Conservation (phyloP, 2,329 filamentous ascomycete genomes). For the Aspergillus neotritici region DNA sequence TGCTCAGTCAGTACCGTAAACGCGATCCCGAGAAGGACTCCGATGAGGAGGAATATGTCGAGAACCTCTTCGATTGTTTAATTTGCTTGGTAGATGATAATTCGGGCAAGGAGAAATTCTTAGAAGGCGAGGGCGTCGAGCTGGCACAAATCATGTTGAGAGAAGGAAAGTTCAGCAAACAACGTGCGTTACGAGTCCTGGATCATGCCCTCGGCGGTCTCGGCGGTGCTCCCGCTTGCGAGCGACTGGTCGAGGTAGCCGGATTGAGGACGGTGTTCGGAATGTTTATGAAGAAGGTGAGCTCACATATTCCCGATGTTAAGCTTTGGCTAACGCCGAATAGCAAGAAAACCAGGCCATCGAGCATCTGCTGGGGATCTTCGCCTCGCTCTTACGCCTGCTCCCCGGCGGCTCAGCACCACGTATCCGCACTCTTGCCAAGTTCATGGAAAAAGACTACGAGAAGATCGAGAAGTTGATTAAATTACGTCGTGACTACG, state of each 20-base stretch:
- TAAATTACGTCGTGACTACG: conserved; percentile 65
- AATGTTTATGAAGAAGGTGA: conserved; percentile 72
- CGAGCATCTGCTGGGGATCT: conserved; percentile 80
- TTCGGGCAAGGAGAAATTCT: conserved; percentile 70
- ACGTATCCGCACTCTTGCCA: conserved; percentile 79
- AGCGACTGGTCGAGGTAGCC: conserved; percentile 71
- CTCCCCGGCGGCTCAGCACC: conserved; percentile 71
- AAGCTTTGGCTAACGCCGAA: conserved; percentile 13
- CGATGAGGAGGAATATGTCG: conserved; percentile 90
- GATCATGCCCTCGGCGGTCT: conserved; percentile 69
- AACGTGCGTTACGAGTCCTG: conserved; percentile 69
- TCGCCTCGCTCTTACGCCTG: conserved; percentile 72
- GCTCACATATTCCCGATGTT: background rate
- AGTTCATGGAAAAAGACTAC: conserved; percentile 93
- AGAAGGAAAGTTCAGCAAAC: conserved; percentile 78
- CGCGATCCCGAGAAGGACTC: conserved; percentile 78
- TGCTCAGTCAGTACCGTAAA: conserved; percentile 78
- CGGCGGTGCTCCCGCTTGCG: conserved; percentile 60
- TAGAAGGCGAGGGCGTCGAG: conserved; percentile 88
- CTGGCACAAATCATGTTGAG: conserved; percentile 86
- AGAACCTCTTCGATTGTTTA: conserved; percentile 84
- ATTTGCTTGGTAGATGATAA: conserved; percentile 73
- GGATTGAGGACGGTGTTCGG: conserved; percentile 82
- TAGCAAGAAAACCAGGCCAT: conserved; percentile 59
- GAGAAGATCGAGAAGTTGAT: conserved; percentile 73